phyloP scores from a whole-genome alignment of 2,329 filamentous ascomycete genomes.

The Alternaria sp. region DNA sequence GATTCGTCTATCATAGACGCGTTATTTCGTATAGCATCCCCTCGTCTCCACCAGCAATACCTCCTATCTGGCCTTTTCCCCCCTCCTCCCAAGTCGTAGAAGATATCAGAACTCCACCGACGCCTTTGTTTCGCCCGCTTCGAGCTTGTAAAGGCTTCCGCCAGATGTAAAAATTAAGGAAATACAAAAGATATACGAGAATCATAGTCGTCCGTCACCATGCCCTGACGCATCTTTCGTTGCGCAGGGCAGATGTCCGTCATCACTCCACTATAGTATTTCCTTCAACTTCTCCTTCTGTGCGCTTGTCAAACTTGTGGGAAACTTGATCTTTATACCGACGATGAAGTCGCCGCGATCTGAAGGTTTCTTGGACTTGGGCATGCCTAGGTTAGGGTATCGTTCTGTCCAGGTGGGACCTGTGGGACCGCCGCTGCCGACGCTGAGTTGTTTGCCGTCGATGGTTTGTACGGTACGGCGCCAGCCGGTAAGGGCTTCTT shows the following conservation, averaged over 20 bases:
- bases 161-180: background rate
- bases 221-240: background rate
- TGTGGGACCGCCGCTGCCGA: conserved; percentile 84
- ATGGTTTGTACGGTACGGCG: conserved; percentile 90
- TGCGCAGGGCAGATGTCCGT: background rate
- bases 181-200: conserved; percentile 9
- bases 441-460: conserved; percentile 82
- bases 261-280: conserved; percentile 64
- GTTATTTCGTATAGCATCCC: conserved; percentile 16
- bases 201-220: background rate
- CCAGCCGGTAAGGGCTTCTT: conserved; percentile 96
- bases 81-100: background rate
- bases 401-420: conserved; percentile 81
- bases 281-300: conserved; percentile 86
- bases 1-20: conserved; percentile 23
- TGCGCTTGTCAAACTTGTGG: conserved; percentile 73
- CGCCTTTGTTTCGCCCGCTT: conserved; percentile 28
- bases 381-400: conserved; percentile 92
- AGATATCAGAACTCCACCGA: conserved; percentile 26
- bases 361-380: conserved; percentile 85
- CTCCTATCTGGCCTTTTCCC: background rate
- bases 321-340: conserved; percentile 92
- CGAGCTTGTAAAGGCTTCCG: conserved; percentile 11
- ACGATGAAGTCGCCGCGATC: conserved; percentile 88
- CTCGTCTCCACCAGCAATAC: conserved; percentile 8